Evolutionary conservation across 2,329 filamentous ascomycete species (phyloP).

Genomic region (Diaporthe citri): DNA sequence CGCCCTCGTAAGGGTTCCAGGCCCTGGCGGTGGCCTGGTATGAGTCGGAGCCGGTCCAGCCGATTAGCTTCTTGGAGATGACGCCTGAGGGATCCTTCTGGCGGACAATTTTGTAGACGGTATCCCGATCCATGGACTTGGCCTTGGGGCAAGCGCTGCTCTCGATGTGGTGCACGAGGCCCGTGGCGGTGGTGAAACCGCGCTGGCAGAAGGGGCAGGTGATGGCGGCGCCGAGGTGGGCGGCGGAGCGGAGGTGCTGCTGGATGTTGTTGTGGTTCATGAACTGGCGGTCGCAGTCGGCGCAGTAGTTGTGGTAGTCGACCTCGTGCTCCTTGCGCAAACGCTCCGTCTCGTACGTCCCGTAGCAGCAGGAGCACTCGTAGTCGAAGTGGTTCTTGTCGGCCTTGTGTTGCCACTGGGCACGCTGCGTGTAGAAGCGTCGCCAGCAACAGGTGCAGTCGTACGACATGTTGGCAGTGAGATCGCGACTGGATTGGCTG

Average conservation of each 20-base stretch:
- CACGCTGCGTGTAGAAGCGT: not conserved
- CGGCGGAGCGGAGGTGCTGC: conserved; percentile 67
- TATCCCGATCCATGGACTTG: conserved; percentile 58
- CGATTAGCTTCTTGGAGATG: conserved; percentile 66
- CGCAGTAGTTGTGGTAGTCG: conserved; percentile 31
- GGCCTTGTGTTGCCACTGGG: conserved; percentile 32
- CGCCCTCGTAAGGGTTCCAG: conserved; percentile 56
- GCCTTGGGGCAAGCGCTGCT: conserved; percentile 63
- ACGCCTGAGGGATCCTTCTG: conserved; percentile 59
- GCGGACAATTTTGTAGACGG: conserved; percentile 60
- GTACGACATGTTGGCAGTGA: conserved; percentile 8
- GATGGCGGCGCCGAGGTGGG: conserved; percentile 60
- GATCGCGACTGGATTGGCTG: not conserved
- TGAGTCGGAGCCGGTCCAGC: conserved; percentile 52
- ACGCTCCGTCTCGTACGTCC: conserved; percentile 17
- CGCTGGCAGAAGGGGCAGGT: conserved; percentile 68
- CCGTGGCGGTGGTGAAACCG: conserved; percentile 62
- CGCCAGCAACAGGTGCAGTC: conserved; percentile 25
- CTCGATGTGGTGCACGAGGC: conserved; percentile 69
- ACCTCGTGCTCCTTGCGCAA: conserved; percentile 23
- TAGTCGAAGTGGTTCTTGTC: conserved; percentile 30
- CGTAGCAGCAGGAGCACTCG: conserved; percentile 12
- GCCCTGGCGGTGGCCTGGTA: conserved; percentile 55
- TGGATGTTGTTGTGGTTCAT: conserved; percentile 44
- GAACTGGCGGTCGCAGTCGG: conserved; percentile 30